Percentiles rank a stretch among this genome's conserved stretches.
phyloP scores from a whole-genome alignment of 202 grass and related monocot species.

The Cymbopogon flexuosus region DNA sequence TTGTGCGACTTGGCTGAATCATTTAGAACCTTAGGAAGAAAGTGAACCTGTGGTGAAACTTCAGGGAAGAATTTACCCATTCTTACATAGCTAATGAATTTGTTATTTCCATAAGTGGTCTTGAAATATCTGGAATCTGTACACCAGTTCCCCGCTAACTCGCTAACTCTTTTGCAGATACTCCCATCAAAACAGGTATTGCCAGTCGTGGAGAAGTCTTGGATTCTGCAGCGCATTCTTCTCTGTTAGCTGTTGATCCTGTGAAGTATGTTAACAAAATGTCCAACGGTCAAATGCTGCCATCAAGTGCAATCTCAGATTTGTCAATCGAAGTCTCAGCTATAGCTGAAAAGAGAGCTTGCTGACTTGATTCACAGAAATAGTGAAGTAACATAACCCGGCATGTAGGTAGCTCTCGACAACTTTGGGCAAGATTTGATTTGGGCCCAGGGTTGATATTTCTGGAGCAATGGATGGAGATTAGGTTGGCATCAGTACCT shows the following conservation, averaged over 20 bases:
- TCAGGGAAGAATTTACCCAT: background rate
- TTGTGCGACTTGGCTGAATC: background rate
- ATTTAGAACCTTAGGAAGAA: background rate
- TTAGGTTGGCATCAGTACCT: constrained; percentile 47
- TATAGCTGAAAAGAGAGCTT: constrained; percentile 39
- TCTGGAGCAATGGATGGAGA: constrained; percentile 43
- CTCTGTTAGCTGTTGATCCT: constrained; percentile 41
- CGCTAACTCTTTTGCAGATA: constrained; percentile 28
- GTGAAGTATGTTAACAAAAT: constrained; percentile 53
- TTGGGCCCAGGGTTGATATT: constrained; percentile 40
- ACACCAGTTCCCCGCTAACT: background rate
- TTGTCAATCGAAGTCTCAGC: constrained; percentile 35
- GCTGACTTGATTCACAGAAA: constrained; percentile 44
- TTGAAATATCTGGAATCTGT: background rate
- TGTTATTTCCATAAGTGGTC: background rate
- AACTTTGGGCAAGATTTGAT: constrained; percentile 48
- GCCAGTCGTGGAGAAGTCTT: constrained; percentile 52
- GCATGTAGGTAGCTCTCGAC: constrained; percentile 42
- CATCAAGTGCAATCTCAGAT: constrained; percentile 40
- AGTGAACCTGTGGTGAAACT: background rate
- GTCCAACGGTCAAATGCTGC: constrained; percentile 38
- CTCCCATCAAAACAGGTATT: constrained; percentile 38
- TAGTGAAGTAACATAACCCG: constrained; percentile 58
- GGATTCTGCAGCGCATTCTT: constrained; percentile 64
- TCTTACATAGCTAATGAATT: background rate